Evolutionary conservation across 805 yeast genomes (phyloP), one percentile per base, ranked within the genome.

Genomic region (Zygoascus biomembranicola): DNA sequence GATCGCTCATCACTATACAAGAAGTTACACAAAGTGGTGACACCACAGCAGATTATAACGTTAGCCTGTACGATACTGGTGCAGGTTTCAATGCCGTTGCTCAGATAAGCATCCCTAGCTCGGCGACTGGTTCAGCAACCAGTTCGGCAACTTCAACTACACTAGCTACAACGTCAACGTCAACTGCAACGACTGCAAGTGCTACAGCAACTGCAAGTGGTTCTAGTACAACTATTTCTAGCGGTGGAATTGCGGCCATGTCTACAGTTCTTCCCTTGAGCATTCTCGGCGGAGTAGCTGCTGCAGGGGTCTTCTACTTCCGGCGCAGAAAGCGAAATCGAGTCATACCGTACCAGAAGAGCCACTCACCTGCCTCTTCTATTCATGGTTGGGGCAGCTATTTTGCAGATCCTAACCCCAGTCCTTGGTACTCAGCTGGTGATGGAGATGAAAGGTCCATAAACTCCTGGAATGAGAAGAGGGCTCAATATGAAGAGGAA

Each of bases 261-360:
- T 73, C 80, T 0, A 73, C 77, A 1, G 61, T 76, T 10, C 64
- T 77, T 5, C 79, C 80, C 3, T 51, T 76, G 1, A 65, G 75
- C 13, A 68, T 69, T 4, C 55, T 76, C 2, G 64, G 69, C 9
- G 66, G 73, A 10, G 49, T 68, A 2, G 68, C 65, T 0, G 69
- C 71, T 10, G 63, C 54, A n/a, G 57, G 66, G 9, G 61, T 65
- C 0, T 65, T 64, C 54, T 49, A 64, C 54, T 57, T 58, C 57
- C 60, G 57, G 14, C 37, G 55, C 19, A 44, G 47, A 43, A 45
- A 49, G 41, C 20, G 32, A n/a, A 16, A 42, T 4, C 39, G 32
- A 28, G 23, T 32, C 2, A 16, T 46, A 8, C 49, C 49, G 13
- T 46, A 46, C 18, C 16, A 31, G 23, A 32, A 16, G 23, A 14